Conservation (phyloP, 2,329 filamentous ascomycete genomes). For the Apiospora pterosperma region DNA sequence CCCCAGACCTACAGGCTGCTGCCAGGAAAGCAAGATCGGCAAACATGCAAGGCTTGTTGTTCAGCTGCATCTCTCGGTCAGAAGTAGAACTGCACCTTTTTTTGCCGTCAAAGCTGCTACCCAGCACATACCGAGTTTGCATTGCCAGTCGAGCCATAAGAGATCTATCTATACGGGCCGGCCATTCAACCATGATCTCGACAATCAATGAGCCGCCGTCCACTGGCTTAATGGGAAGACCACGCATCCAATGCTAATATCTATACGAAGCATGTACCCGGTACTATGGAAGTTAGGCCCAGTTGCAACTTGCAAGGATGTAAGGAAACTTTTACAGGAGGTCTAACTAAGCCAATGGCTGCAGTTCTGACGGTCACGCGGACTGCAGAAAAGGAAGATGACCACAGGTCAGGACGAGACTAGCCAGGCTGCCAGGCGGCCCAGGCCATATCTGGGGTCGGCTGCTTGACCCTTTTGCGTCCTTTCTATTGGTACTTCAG, state of each 20-base stretch:
- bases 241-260: neutral
- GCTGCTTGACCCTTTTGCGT: neutral
- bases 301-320: neutral
- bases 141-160: neutral
- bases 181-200: neutral
- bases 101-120: neutral
- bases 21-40: neutral
- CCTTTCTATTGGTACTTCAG: neutral
- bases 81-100: neutral
- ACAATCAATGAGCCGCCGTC: neutral
- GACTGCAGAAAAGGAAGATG: slow-evolving; percentile 1
- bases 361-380: neutral
- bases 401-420: neutral
- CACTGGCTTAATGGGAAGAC: neutral
- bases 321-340: neutral
- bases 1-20: neutral
- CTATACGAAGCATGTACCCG: too few species aligned
- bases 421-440: too few species aligned
- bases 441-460: neutral
- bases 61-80: neutral
- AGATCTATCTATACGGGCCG: neutral
- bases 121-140: neutral
- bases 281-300: neutral
- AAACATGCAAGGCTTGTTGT: neutral
- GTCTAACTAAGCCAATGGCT: neutral